A percentile compares a stretch with the other conserved stretches of the same genome.
Conservation (phyloP, 1,139 yeast genomes). For the Diutina pseudorugosa region DNA sequence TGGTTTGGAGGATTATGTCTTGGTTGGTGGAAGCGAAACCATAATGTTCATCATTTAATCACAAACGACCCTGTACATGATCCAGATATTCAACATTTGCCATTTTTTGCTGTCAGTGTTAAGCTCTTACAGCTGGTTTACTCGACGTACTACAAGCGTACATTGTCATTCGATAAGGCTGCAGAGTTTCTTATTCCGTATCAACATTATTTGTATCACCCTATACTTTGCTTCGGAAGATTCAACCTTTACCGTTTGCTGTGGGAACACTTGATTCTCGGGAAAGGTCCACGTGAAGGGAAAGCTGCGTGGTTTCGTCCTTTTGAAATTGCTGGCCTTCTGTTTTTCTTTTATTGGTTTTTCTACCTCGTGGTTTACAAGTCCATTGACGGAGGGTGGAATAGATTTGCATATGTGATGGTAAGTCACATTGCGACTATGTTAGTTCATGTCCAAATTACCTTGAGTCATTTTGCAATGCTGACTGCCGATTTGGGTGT, state of each 20-base stretch:
- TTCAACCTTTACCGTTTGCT: conserved; percentile 75
- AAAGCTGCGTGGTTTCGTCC: conserved; percentile 82
- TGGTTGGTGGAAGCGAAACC: conserved; percentile 94
- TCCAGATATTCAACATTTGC: conserved; percentile 88
- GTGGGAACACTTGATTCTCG: conserved; percentile 61
- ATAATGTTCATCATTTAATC: conserved; percentile 78
- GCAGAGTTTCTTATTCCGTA: conserved; percentile 48
- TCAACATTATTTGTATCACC: conserved; percentile 67
- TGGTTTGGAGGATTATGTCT: conserved; percentile 79
- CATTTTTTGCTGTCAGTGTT: conserved; percentile 79
- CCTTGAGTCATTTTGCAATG: conserved; percentile 88
- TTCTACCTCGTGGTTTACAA: conserved; percentile 51
- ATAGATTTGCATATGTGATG: conserved; percentile 47
- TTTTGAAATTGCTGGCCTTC: conserved; percentile 59
- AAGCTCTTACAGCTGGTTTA: conserved; percentile 55
- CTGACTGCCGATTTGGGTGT: conserved; percentile 78
- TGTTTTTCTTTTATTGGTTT: conserved; percentile 67
- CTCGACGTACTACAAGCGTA: conserved; percentile 68
- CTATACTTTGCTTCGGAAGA: conserved; percentile 71
- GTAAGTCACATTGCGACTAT: conserved; percentile 73
- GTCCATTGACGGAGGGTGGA: conserved; percentile 36
- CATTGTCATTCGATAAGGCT: conserved; percentile 52
- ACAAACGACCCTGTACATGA: conserved; percentile 90
- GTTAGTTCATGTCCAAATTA: conserved; percentile 88
- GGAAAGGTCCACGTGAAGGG: conserved; percentile 71